Percentiles rank a stretch among this genome's conserved stretches.
These are phyloP conservation scores for Artemisia argyi DNA, from an alignment of 129 eudicot genomes.

Conservation along the genomic window DNA sequence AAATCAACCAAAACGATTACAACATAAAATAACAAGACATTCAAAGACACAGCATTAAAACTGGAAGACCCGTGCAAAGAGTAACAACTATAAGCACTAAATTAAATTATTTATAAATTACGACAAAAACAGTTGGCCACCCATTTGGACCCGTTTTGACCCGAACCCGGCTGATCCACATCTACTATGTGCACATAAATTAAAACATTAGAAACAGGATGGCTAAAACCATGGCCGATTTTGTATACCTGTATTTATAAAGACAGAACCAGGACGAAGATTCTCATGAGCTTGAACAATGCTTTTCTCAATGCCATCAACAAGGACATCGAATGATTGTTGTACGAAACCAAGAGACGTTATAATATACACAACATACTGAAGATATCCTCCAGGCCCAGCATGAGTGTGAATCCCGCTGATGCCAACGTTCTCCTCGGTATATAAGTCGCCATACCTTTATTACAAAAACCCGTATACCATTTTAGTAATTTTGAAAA, in stretches of 20 bases:
- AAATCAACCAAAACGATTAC: slow-evolving; percentile 3
- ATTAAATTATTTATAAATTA: not conserved
- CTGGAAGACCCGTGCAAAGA: not conserved
- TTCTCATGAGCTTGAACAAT: slow-evolving; percentile 85
- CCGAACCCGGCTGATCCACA: not conserved
- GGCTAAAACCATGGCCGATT: not conserved
- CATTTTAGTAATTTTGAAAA: not conserved
- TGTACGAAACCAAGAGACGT: slow-evolving; percentile 97
- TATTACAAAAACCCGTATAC: not conserved
- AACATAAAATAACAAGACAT: not conserved
- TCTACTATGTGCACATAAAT: not conserved
- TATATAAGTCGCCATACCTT: slow-evolving; percentile 89
- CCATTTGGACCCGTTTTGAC: not conserved
- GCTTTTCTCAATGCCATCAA: slow-evolving; percentile 92
- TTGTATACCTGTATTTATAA: slow-evolving; percentile 69
- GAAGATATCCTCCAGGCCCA: slow-evolving; percentile 99
- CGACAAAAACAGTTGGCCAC: not conserved
- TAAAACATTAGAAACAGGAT: not conserved
- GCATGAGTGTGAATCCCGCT: slow-evolving; percentile 99
- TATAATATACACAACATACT: slow-evolving; percentile 85
- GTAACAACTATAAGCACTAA: not conserved
- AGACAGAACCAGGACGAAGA: slow-evolving; percentile 89
- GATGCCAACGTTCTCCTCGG: slow-evolving; percentile 84
- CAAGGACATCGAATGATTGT: slow-evolving; percentile 90
- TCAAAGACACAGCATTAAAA: not conserved